Evolutionary conservation across 2,329 filamentous ascomycete genomes (phyloP).

Genomic region (Madurella fahalii): DNA sequence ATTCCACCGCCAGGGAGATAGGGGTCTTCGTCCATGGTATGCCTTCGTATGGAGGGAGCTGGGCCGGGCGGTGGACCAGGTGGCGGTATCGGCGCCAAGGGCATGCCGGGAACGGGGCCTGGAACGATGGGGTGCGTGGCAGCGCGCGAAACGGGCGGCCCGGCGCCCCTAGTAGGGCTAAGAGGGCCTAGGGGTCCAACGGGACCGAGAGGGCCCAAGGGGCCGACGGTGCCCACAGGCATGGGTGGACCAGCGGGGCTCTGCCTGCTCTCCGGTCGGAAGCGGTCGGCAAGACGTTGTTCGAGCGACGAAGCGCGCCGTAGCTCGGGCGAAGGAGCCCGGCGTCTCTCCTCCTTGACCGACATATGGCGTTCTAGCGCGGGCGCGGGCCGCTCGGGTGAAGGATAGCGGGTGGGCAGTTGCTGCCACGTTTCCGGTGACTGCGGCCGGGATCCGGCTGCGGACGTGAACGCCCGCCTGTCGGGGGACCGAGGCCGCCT

Average conservation of each 20-base stretch:
- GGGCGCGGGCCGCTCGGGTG: conserved; percentile 10
- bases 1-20: conserved; percentile 25
- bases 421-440: conserved; percentile 19
- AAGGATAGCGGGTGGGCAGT: conserved; percentile 19
- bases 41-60: conserved; percentile 32
- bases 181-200: conserved; percentile 13
- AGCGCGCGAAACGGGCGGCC: conserved; percentile 20
- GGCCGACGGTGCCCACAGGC: conserved; percentile 12
- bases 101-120: conserved; percentile 23
- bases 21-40: conserved; percentile 40
- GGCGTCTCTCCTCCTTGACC: conserved; percentile 12
- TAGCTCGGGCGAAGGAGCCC: conserved; percentile 16
- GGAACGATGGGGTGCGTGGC: conserved; percentile 22
- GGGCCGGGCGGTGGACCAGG: conserved; percentile 26
- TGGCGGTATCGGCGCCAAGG: conserved; percentile 34
- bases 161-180: conserved; percentile 9
- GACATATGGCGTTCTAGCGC: background rate
- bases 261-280: conserved; percentile 42
- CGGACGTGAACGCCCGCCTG: conserved; percentile 11
- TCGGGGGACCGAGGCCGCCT: conserved; percentile 17
- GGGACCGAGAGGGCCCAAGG: conserved; percentile 14
- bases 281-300: conserved; percentile 47
- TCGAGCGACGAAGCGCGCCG: conserved; percentile 42
- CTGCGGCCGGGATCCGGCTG: conserved; percentile 15
- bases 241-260: conserved; percentile 23